These are phyloP conservation scores for Lagenidium sp. DNA, from an alignment of 352 stramenopile genomes.

Conservation along the genomic window DNA sequence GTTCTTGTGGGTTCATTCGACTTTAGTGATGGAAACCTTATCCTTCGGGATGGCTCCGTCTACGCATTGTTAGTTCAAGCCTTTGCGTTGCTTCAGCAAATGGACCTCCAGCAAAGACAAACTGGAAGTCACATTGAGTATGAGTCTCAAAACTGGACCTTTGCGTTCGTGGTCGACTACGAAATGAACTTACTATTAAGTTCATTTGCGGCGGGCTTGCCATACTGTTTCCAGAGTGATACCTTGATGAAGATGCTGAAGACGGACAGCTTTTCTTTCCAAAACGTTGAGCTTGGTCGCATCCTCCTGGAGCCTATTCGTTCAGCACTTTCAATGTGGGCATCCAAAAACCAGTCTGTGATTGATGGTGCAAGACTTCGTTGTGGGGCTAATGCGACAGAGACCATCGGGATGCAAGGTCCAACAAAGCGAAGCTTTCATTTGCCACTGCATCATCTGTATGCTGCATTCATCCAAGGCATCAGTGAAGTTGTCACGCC, in stretches of 20 bases:
- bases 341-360: background rate
- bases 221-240: slow-evolving; percentile 43
- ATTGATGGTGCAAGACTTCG: slow-evolving; percentile 4
- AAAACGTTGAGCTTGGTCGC: background rate
- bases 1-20: slow-evolving; percentile 52
- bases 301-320: background rate
- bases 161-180: slow-evolving; percentile 77
- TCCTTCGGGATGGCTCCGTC: slow-evolving; percentile 21
- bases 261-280: too few species aligned
- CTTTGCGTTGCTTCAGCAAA: slow-evolving; percentile 63
- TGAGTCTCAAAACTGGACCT: slow-evolving; percentile 78
- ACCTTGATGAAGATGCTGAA: too few species aligned
- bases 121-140: slow-evolving; percentile 69
- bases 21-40: background rate
- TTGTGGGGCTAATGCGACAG: background rate
- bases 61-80: slow-evolving; percentile 47
- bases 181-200: slow-evolving; percentile 70
- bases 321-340: background rate
- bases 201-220: slow-evolving; percentile 50
- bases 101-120: slow-evolving; percentile 72
- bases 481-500: slow-evolving; percentile 33
- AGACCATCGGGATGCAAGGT: too few species aligned
- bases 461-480: slow-evolving; percentile 40
- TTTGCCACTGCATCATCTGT: slow-evolving; percentile 73
- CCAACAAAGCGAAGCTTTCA: slow-evolving; percentile 72